These are phyloP conservation scores for Cantharellus cinnabarinus DNA, from an alignment of 768 basidiomycete genomes.

Conservation along the genomic window DNA sequence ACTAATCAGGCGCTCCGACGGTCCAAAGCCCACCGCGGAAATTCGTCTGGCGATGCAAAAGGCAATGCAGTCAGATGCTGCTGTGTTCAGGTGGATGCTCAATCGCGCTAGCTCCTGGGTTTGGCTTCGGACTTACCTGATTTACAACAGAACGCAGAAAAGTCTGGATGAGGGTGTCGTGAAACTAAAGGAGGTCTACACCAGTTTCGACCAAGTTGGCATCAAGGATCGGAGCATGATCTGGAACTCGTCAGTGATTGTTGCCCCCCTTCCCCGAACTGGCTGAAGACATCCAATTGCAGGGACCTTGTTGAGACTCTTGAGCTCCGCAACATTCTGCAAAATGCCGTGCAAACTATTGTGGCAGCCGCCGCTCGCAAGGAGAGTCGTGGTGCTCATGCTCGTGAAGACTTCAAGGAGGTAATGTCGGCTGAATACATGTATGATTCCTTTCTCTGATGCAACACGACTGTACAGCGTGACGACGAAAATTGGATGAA, in stretches of 20 bases:
- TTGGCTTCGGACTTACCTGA: neutral
- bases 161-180: constrained; percentile 82
- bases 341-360: constrained; percentile 91
- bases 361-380: constrained; percentile 81
- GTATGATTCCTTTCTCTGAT: neutral
- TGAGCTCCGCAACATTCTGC: constrained; percentile 88
- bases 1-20: constrained; percentile 41
- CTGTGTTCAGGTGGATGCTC: constrained; percentile 63
- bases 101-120: neutral
- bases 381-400: constrained; percentile 96
- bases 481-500: constrained; percentile 92
- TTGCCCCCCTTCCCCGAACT: neutral
- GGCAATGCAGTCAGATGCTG: constrained; percentile 95
- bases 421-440: constrained; percentile 21
- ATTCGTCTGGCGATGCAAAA: constrained; percentile 95
- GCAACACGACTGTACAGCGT: constrained; percentile 28
- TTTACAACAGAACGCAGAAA: constrained; percentile 45
- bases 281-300: neutral
- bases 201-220: constrained; percentile 74
- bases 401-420: constrained; percentile 95
- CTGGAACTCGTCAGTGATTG: constrained; percentile 78
- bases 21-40: constrained; percentile 69
- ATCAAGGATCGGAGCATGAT: constrained; percentile 99
- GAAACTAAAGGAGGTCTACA: constrained; percentile 72
- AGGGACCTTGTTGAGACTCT: constrained; percentile 95